phyloP scores from a whole-genome alignment of 1,139 yeast species.

The Blastobotrys apis region DNA sequence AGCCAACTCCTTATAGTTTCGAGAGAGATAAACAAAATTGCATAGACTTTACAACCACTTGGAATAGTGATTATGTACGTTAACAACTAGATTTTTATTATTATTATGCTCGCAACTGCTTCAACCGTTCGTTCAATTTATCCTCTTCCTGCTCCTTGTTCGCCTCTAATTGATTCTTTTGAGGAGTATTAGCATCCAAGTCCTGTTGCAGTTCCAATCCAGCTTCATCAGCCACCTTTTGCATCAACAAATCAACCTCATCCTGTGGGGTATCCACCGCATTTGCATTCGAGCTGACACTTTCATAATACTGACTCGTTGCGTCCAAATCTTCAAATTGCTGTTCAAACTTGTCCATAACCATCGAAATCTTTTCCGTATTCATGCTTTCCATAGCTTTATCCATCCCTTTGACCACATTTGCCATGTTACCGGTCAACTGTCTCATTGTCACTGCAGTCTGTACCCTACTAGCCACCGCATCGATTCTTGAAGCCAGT shows the following conservation, averaged over 20 bases:
- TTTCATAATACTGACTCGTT: constrained; percentile 86
- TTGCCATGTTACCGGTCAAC: constrained; percentile 91
- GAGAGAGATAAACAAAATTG: constrained; percentile 20
- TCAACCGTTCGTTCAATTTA: constrained; percentile 74
- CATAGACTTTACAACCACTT: constrained; percentile 19
- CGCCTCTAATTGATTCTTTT: constrained; percentile 38
- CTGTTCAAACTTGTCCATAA: constrained; percentile 94
- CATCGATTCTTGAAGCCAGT: constrained; percentile 86
- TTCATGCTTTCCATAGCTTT: constrained; percentile 95
- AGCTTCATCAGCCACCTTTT: constrained; percentile 95
- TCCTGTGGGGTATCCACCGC: constrained; percentile 92
- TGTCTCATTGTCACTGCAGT: constrained; percentile 97
- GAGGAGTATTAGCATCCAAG: constrained; percentile 45
- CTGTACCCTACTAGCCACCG: constrained; percentile 93
- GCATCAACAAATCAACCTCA: constrained; percentile 88
- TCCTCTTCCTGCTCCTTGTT: constrained; percentile 81
- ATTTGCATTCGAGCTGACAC: constrained; percentile 81
- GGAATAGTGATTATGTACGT: constrained; percentile 14
- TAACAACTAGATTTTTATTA: not conserved
- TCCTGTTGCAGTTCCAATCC: constrained; percentile 91
- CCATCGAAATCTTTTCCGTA: constrained; percentile 77
- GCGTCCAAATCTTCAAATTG: constrained; percentile 97
- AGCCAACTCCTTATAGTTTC: constrained; percentile 16
- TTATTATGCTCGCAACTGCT: constrained; percentile 55
- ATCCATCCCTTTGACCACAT: constrained; percentile 94